A percentile compares a stretch with the other conserved stretches of the same genome.
Evolutionary conservation across 495 filamentous ascomycete genomes (phyloP).

Genomic region (Trichoderma gamsii): DNA sequence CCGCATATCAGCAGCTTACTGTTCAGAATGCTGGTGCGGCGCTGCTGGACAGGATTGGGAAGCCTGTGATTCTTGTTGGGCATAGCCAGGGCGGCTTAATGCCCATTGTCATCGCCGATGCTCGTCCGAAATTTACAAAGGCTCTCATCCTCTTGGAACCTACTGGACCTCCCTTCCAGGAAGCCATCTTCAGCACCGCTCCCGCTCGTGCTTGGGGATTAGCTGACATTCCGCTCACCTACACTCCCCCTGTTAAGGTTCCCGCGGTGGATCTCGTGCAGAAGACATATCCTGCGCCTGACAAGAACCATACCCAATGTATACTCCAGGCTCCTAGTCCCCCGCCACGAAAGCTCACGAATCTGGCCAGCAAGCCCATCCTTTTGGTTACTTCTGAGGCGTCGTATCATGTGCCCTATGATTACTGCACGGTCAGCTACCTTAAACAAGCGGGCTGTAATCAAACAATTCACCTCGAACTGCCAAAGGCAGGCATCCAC

Average conservation of each 20-base stretch:
- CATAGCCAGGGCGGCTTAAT: conserved; percentile 48
- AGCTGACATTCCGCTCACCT: conserved; percentile 43
- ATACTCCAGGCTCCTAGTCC: conserved; percentile 38
- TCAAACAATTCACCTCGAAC: conserved; percentile 35
- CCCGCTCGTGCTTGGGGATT: conserved; percentile 37
- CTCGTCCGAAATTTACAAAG: conserved; percentile 40
- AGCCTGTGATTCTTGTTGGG: conserved; percentile 39
- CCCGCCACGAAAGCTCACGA: conserved; percentile 42
- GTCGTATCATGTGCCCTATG: conserved; percentile 52
- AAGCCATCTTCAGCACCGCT: conserved; percentile 25
- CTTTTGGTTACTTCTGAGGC: conserved; percentile 46
- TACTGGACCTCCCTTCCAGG: conserved; percentile 44
- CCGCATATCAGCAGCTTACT: conserved; percentile 34
- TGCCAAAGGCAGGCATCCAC: conserved; percentile 41
- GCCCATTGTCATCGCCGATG: conserved; percentile 44
- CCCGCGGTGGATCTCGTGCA: conserved; percentile 26
- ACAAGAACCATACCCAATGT: conserved; percentile 31
- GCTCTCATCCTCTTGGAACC: conserved; percentile 49
- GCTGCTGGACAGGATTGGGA: conserved; percentile 45
- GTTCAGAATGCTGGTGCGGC: conserved; percentile 40
- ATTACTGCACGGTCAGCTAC: conserved; percentile 48
- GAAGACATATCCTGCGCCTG: conserved; percentile 22
- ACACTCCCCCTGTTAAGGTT: conserved; percentile 34
- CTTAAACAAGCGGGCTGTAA: conserved; percentile 49
- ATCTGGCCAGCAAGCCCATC: conserved; percentile 39